Percentiles rank a stretch among this genome's conserved stretches.
Evolutionary conservation across 148 eudicot species (phyloP).

Genomic region (Rhododendron kiyosumense): DNA sequence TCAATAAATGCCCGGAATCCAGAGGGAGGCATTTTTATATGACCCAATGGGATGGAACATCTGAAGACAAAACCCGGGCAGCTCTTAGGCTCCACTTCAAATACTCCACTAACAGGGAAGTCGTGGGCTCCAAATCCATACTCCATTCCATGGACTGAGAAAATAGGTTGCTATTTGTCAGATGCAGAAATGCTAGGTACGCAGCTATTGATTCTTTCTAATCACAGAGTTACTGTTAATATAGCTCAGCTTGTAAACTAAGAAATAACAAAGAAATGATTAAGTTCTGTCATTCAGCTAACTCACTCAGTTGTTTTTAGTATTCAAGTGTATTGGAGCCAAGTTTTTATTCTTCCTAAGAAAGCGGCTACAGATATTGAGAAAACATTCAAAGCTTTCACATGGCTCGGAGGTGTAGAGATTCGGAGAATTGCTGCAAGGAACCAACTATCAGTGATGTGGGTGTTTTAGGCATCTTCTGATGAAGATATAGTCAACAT

Average conservation of each 20-base stretch:
- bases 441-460: background rate
- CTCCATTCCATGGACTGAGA: slow-evolving; percentile 81
- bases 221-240: background rate
- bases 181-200: background rate
- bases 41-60: slow-evolving; percentile 59
- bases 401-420: background rate
- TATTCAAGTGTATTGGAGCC: background rate
- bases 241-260: background rate
- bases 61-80: slow-evolving; percentile 81
- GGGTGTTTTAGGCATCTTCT: background rate
- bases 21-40: slow-evolving; percentile 47
- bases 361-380: background rate
- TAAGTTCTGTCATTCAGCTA: background rate
- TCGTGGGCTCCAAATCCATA: slow-evolving; percentile 94
- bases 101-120: slow-evolving; percentile 68
- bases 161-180: background rate
- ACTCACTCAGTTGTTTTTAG: background rate
- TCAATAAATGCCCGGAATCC: slow-evolving; percentile 67
- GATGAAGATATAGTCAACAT: background rate
- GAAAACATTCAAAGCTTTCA: background rate
- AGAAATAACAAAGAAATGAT: background rate
- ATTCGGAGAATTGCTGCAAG: background rate
- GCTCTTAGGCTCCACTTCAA: slow-evolving; percentile 80
- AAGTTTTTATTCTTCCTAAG: background rate
- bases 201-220: background rate